A percentile compares a stretch with the other conserved stretches of the same genome.
Conservation (phyloP, 2,329 filamentous ascomycete genomes). For the Ophiosphaerella korrae region DNA sequence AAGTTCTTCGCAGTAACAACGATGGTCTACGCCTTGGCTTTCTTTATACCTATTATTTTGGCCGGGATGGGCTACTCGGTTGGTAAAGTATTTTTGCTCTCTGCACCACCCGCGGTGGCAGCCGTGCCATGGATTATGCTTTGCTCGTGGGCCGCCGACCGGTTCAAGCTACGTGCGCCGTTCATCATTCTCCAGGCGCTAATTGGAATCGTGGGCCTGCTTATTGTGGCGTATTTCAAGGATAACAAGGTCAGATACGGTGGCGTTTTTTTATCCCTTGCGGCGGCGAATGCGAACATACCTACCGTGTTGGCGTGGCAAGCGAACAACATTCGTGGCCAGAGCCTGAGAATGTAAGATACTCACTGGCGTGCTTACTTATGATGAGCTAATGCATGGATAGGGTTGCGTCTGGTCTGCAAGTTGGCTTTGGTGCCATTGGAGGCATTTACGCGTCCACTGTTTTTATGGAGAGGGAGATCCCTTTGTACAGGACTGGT, state of each 20-base stretch:
- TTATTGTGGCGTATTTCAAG: constrained; percentile 50
- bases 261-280: constrained; percentile 54
- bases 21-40: constrained; percentile 23
- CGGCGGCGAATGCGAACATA: constrained; percentile 58
- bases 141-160: constrained; percentile 26
- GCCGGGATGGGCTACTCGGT: constrained; percentile 27
- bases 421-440: constrained; percentile 39
- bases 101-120: constrained; percentile 30
- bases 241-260: constrained; percentile 51
- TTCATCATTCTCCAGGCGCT: constrained; percentile 27
- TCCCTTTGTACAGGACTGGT: constrained; percentile 28
- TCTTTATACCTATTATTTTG: constrained; percentile 33
- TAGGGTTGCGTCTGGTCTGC: constrained; percentile 35
- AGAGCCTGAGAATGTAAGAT: constrained; percentile 20
- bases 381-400: background rate
- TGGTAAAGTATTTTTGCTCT: constrained; percentile 27
- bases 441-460: constrained; percentile 39
- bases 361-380: background rate
- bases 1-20: constrained; percentile 21
- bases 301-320: constrained; percentile 48
- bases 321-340: constrained; percentile 16
- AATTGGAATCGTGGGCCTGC: constrained; percentile 54
- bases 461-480: constrained; percentile 37
- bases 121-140: constrained; percentile 29
- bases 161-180: constrained; percentile 22